Conservation (phyloP, 108 stramenopile genomes). For the Nitzschia putrida region DNA sequence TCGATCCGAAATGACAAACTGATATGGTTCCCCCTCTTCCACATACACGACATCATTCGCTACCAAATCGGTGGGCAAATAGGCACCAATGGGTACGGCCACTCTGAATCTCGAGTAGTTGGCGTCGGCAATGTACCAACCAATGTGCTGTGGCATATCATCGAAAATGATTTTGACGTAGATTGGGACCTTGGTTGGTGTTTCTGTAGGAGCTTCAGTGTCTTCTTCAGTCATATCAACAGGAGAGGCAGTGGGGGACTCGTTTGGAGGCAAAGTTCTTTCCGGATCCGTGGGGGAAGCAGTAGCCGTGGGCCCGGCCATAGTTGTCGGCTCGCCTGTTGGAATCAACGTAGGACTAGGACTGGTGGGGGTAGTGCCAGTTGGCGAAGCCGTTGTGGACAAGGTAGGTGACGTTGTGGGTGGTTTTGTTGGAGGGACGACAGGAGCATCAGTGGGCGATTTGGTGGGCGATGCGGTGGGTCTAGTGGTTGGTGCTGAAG, state of each 20-base stretch:
- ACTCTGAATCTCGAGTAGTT: conserved; percentile 17
- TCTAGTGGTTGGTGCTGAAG: conserved; percentile 7
- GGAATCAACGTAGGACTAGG: neutral
- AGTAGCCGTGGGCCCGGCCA: neutral
- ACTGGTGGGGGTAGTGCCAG: neutral
- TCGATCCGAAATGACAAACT: conserved; percentile 10
- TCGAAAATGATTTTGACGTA: conserved; percentile 19
- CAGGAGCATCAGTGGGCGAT: neutral
- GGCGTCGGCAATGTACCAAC: conserved; percentile 30
- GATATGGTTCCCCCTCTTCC: conserved; percentile 2
- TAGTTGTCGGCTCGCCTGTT: neutral
- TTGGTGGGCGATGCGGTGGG: neutral
- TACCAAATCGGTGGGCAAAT: neutral
- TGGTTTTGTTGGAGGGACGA: conserved; percentile 4
- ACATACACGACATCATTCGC: conserved; percentile 8
- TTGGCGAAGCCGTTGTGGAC: neutral
- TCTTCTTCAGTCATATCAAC: neutral
- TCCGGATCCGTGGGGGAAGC: neutral
- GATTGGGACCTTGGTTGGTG: conserved; percentile 4
- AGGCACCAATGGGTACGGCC: conserved; percentile 6
- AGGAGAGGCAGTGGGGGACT: neutral
- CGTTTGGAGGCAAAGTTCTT: neutral
- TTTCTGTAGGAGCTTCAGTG: neutral
- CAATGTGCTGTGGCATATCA: conserved; percentile 10
- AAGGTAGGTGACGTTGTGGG: neutral